phyloP scores from a whole-genome alignment of 140 eudicot genomes.

The Stevia rebaudiana region DNA sequence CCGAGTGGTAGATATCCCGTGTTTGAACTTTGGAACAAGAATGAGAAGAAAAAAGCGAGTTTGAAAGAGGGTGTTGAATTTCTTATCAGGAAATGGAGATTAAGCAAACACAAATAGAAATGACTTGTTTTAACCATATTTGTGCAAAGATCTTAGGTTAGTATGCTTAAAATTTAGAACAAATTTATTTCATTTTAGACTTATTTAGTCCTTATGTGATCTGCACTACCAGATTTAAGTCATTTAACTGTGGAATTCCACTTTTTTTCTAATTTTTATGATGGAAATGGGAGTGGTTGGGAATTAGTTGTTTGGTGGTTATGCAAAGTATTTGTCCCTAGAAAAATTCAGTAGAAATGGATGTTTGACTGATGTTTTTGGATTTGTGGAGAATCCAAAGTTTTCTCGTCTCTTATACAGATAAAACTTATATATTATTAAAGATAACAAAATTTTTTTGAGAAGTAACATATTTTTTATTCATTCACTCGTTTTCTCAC shows the following conservation, averaged over 20 bases:
- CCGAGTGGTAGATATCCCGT: slow-evolving; percentile 45
- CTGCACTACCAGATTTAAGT: neutral
- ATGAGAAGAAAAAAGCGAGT: slow-evolving; percentile 32
- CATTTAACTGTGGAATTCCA: neutral
- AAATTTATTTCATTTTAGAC: neutral
- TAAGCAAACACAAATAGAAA: neutral
- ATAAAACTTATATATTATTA: neutral
- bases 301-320: neutral
- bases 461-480: too few species aligned
- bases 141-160: neutral
- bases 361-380: neutral
- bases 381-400: slow-evolving; percentile 13
- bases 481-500: too few species aligned
- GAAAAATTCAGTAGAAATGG: neutral
- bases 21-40: slow-evolving; percentile 40
- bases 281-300: too few species aligned
- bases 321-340: neutral
- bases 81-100: slow-evolving; percentile 27
- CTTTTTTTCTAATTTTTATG: too few species aligned
- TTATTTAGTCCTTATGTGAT: neutral
- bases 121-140: too few species aligned
- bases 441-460: too few species aligned
- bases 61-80: slow-evolving; percentile 28
- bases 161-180: neutral
- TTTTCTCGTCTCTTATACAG: neutral